Evolutionary conservation across 208 protist genomes (phyloP).

Genomic region (Crithidia sp.): DNA sequence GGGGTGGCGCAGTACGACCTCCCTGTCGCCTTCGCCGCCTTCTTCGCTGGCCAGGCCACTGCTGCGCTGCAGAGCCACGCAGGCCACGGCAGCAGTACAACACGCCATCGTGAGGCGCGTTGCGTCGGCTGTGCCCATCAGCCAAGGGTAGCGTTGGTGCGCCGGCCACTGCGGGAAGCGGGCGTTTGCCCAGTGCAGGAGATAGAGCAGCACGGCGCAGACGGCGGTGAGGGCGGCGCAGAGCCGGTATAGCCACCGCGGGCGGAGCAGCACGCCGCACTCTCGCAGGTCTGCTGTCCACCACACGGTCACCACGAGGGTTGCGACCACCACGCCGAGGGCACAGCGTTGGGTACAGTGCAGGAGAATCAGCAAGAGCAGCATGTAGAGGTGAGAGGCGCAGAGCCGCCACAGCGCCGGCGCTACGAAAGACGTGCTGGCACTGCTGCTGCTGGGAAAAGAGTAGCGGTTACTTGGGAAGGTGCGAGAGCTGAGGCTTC

Average conservation of each 20-base stretch:
- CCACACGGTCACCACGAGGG: conserved; percentile 18
- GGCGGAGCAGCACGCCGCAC: conserved; percentile 26
- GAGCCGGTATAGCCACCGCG: conserved; percentile 12
- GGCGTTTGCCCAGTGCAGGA: conserved; percentile 22
- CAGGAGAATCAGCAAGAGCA: conserved; percentile 16
- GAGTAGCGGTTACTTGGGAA: too few species aligned
- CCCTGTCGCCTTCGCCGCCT: not conserved
- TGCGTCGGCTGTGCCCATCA: conserved; percentile 7
- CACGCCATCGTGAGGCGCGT: not conserved
- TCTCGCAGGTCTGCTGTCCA: conserved; percentile 20
- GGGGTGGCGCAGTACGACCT: not conserved
- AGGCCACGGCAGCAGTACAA: conserved; percentile 21
- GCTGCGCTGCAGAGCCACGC: conserved; percentile 25
- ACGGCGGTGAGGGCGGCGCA: conserved; percentile 11
- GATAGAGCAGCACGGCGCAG: conserved; percentile 13
- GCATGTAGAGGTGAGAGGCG: conserved; percentile 27
- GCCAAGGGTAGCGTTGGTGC: conserved; percentile 11
- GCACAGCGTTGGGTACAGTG: conserved; percentile 14
- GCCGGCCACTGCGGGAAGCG: conserved; percentile 11
- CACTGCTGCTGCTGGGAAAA: too few species aligned
- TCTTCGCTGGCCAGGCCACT: not conserved
- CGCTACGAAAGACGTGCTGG: not conserved
- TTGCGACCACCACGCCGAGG: conserved; percentile 17
- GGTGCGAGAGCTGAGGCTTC: too few species aligned
- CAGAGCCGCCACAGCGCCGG: conserved; percentile 9